Percentiles rank a stretch among this genome's conserved stretches.
Evolutionary conservation across 2,329 filamentous ascomycete species (phyloP).

Genomic region (Malbranchea cinnamomea): DNA sequence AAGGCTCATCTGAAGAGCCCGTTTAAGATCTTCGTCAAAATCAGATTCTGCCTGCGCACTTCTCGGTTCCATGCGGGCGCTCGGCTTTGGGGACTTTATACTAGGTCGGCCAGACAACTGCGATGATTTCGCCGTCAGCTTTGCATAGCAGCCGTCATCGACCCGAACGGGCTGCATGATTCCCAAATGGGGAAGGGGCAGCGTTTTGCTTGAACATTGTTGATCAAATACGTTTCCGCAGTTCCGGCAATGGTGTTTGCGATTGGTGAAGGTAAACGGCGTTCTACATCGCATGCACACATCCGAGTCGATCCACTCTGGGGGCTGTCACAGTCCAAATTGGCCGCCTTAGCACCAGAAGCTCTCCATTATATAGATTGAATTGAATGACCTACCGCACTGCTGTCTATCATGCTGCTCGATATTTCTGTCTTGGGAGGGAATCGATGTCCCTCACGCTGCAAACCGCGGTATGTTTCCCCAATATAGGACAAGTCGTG

Average conservation of each 20-base stretch:
- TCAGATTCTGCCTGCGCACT: constrained; percentile 75
- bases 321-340: constrained; percentile 45
- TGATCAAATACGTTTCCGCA: constrained; percentile 97
- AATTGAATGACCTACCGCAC: constrained; percentile 50
- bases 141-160: constrained; percentile 88
- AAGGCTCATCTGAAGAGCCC: constrained; percentile 87
- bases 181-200: constrained; percentile 81
- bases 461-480: constrained; percentile 70
- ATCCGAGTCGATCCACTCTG: constrained; percentile 94
- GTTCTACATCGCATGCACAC: constrained; percentile 98
- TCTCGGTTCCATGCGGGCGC: constrained; percentile 74
- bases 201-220: constrained; percentile 76
- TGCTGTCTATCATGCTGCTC: constrained; percentile 97
- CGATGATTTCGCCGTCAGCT: constrained; percentile 58
- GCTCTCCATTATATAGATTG: constrained; percentile 5
- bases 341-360: constrained; percentile 5
- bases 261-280: constrained; percentile 90
- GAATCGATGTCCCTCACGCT: constrained; percentile 76
- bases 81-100: constrained; percentile 46
- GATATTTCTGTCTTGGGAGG: constrained; percentile 73
- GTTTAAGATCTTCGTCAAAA: constrained; percentile 90
- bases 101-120: constrained; percentile 29
- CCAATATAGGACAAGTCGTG: constrained; percentile 73
- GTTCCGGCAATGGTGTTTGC: constrained; percentile 96
- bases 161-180: constrained; percentile 85